Conservation (phyloP, 192 early-diverging fungal species). For the Backusella mclennaniae region DNA sequence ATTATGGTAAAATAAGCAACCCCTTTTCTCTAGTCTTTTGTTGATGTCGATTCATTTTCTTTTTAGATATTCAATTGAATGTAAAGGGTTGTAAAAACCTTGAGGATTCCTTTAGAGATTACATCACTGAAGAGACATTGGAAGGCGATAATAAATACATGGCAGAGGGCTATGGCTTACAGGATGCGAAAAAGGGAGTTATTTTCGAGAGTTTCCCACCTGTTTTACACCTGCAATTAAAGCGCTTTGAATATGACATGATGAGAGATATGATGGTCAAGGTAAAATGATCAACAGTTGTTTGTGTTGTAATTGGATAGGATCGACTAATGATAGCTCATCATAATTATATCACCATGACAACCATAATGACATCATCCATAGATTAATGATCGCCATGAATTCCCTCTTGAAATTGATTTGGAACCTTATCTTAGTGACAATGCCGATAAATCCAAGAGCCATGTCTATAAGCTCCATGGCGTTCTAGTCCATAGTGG, state of each 20-base stretch:
- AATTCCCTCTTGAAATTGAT: slow-evolving; percentile 87
- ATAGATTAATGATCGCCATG: slow-evolving; percentile 93
- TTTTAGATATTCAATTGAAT: slow-evolving; percentile 92
- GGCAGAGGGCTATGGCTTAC: slow-evolving; percentile 93
- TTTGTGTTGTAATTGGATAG: not conserved
- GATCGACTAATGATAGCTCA: not conserved
- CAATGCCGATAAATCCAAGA: slow-evolving; percentile 59
- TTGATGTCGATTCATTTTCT: not conserved
- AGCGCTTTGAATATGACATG: slow-evolving; percentile 98
- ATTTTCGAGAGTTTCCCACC: slow-evolving; percentile 92
- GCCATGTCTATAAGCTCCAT: slow-evolving; percentile 81
- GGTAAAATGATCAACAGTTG: slow-evolving; percentile 31
- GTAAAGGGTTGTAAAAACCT: slow-evolving; percentile 92
- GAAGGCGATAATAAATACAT: slow-evolving; percentile 97
- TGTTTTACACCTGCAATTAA: slow-evolving; percentile 93
- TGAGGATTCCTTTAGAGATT: slow-evolving; percentile 87
- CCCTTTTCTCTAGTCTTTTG: not conserved
- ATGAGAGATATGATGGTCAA: slow-evolving; percentile 88
- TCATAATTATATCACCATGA: not conserved
- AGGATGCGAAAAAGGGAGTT: slow-evolving; percentile 95
- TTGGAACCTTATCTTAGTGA: slow-evolving; percentile 75
- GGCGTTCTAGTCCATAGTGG: slow-evolving; percentile 96
- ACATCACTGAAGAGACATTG: slow-evolving; percentile 86
- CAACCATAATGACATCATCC: not conserved
- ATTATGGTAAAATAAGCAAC: slow-evolving; percentile 62